A percentile compares a stretch with the other conserved stretches of the same genome.
phyloP scores from a whole-genome alignment of 2,329 filamentous ascomycete species.

The Aspergillus aculeatus region DNA sequence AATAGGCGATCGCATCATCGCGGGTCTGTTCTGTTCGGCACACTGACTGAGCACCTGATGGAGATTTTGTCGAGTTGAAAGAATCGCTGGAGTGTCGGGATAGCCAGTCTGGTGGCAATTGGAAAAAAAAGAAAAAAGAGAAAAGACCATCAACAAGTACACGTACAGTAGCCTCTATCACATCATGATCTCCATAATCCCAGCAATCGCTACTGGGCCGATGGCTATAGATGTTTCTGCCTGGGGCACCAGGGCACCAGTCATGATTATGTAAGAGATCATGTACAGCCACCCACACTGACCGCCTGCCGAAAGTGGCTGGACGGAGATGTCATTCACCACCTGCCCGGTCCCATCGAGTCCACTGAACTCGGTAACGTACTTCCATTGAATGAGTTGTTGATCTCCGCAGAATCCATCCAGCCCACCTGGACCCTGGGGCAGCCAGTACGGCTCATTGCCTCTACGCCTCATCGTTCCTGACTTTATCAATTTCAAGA shows the following conservation, averaged over 20 bases:
- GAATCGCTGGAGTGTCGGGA: not conserved
- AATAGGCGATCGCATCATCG: no score
- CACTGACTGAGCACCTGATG: no score
- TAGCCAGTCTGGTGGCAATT: no score
- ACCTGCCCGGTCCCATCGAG: not conserved
- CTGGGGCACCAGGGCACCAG: not conserved
- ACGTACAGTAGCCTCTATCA: no score
- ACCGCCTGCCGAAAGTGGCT: not conserved
- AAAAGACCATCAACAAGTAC: no score
- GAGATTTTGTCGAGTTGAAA: no score
- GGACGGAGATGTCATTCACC: not conserved
- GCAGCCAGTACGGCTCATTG: not conserved
- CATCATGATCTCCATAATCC: no score
- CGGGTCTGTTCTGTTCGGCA: no score
- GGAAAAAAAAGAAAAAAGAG: no score
- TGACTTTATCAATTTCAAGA: conserved; percentile 10
- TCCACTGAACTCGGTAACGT: not conserved
- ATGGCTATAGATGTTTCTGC: not conserved
- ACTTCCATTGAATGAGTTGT: not conserved
- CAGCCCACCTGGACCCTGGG: not conserved
- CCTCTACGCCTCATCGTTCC: not conserved
- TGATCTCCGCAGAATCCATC: not conserved
- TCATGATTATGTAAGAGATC: not conserved
- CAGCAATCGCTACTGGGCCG: no score
- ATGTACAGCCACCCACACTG: not conserved